Evolutionary conservation across 2,329 filamentous ascomycete genomes (phyloP), one percentile per base, ranked within the genome.

Genomic region (Phaeosphaeria sp.): DNA sequence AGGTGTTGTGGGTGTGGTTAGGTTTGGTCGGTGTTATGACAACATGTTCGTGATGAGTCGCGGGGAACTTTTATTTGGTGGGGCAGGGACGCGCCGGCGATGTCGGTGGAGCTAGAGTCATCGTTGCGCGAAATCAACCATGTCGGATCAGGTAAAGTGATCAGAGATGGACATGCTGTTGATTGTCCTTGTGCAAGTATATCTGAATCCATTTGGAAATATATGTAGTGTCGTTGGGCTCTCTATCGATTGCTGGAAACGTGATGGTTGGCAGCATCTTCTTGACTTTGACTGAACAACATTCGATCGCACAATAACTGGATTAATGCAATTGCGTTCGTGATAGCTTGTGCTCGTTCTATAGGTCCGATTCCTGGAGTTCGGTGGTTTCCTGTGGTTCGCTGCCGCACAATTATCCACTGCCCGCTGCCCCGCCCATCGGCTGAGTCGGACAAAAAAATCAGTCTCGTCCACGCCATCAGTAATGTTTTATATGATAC

Each of bases 1-100:
- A 42, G 23, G 23, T 11, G 23, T 18, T 13, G 44, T 50, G n/a
- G 2, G 42, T 23, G 15, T 39, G 39, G 11, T 33, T 50, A 18
- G 17, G 27, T 22, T 13, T 21, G 15, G 13, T 33, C 5, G 21
- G n/a, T 44, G 51, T 36, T 42, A 55, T 50, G 46, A 50, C 47
- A 42, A 23, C 46, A 46, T 50, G n/a, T 46, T 42, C 39, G 20
- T 44, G 42, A 56, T 39, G 50, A 48, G 46, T 62, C 39, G 68
- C 47, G 65, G 70, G 68, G 67, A 62, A 66, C 64, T 71, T 73
- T 73, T 69, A 50, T 66, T 59, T 54, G 58, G 66, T 52, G 65
- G 68, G 66, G 67, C 65, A 53, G 20, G 17, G 30, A 36, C 30
- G 30, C 30, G 41, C 46, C 48, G 56, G 62, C 63, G 62, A 67